Conservation (phyloP, 345 rosid species). For the Litchi chinensis region DNA sequence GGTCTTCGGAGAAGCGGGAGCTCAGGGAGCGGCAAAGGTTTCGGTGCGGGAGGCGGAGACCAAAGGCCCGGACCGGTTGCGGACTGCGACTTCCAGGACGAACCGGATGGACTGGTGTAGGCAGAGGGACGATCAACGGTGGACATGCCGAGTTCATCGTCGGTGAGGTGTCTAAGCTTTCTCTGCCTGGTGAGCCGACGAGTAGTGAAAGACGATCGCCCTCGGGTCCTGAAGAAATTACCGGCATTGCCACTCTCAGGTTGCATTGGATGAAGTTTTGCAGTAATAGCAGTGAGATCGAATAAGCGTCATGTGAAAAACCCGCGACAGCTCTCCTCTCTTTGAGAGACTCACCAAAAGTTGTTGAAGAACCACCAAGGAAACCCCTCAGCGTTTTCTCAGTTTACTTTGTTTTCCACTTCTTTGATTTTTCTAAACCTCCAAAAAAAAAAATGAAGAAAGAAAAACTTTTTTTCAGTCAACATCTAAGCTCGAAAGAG, state of each 20-base stretch:
- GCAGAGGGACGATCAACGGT: constrained; percentile 23
- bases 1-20: constrained; percentile 14
- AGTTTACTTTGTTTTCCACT: constrained; percentile 23
- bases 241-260: constrained; percentile 10
- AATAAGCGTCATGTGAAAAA: constrained; percentile 28
- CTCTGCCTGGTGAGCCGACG: constrained; percentile 50
- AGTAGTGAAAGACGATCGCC: constrained; percentile 16
- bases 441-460: too few relatives aligned
- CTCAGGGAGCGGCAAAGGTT: constrained; percentile 65
- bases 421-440: neutral
- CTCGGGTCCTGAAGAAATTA: constrained; percentile 8
- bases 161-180: constrained; percentile 53
- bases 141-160: constrained; percentile 44
- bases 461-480: constrained; percentile 5
- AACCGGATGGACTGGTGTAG: constrained; percentile 35
- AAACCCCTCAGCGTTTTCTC: constrained; percentile 30
- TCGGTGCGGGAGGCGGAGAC: constrained; percentile 47
- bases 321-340: neutral
- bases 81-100: constrained; percentile 26
- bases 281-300: neutral
- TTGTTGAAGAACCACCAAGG: constrained; percentile 2
- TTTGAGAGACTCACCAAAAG: neutral
- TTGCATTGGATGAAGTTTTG: neutral
- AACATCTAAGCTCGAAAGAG: constrained; percentile 12
- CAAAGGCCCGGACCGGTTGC: constrained; percentile 29